A percentile compares a stretch with the other conserved stretches of the same genome.
phyloP scores from a whole-genome alignment of 1,284 basidiomycete species.

The Vanrija pseudolonga region DNA sequence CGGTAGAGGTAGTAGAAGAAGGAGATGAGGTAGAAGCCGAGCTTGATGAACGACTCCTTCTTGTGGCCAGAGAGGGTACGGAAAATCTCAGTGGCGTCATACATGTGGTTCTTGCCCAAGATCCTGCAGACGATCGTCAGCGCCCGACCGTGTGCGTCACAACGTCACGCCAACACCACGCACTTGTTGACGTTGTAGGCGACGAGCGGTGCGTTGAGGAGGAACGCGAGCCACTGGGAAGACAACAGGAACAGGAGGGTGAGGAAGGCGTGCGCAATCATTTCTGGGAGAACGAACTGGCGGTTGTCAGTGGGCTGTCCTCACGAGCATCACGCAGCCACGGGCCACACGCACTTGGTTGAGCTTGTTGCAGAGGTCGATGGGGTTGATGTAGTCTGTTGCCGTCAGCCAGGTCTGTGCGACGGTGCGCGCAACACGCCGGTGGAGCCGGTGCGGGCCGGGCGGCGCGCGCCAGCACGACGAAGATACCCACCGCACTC shows the following conservation, averaged over 20 bases:
- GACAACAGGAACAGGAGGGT: slow-evolving; percentile 82
- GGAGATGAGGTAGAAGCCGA: slow-evolving; percentile 88
- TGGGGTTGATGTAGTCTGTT: slow-evolving; percentile 95
- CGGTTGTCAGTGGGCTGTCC: slow-evolving; percentile 4
- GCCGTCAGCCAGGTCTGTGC: slow-evolving; percentile 1
- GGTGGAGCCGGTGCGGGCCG: not conserved
- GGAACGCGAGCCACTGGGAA: slow-evolving; percentile 92
- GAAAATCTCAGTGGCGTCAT: slow-evolving; percentile 99
- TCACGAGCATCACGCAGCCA: not conserved
- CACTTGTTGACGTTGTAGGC: slow-evolving; percentile 93
- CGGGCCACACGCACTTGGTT: slow-evolving; percentile 68
- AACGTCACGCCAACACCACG: slow-evolving; percentile 32
- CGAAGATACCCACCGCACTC: slow-evolving; percentile 64
- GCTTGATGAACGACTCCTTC: slow-evolving; percentile 94
- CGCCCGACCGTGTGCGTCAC: not conserved
- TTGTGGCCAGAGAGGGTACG: slow-evolving; percentile 90
- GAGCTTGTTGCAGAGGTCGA: slow-evolving; percentile 99
- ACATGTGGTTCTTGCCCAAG: slow-evolving; percentile 92
- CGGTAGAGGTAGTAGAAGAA: slow-evolving; percentile 98
- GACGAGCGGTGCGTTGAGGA: slow-evolving; percentile 86
- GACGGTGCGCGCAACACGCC: not conserved
- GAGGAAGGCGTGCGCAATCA: slow-evolving; percentile 88
- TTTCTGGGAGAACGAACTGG: slow-evolving; percentile 96
- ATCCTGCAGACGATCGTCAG: slow-evolving; percentile 58
- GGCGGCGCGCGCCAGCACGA: slow-evolving; percentile 19